Evolutionary conservation across 495 filamentous ascomycete genomes (phyloP), one percentile per base, ranked within the genome.

Genomic region (Pseudevernia furfuracea): DNA sequence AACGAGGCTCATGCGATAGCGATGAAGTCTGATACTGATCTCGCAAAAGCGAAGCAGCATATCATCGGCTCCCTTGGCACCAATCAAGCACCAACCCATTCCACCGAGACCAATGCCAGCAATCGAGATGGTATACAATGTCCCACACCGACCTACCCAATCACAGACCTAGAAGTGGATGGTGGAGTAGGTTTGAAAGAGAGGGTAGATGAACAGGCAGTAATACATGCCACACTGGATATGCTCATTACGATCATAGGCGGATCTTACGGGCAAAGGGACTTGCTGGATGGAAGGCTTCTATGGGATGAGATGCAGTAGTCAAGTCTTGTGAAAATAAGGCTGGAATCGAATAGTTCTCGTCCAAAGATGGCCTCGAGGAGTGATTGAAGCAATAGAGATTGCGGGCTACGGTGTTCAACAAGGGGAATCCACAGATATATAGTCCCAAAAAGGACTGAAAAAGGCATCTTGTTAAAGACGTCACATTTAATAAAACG

Each of bases 211-310:
- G 39, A 61, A 15, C 37, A 52, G 30, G 46, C 32, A 25, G 11
- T 2, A 19, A 61, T 58, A 11, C 73, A 75, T 59, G 75, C 76
- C 30, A 87, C 88, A 61, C 79, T 96, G 10, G 93, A 96, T 72
- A 96, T 96, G 89, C 89, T 96, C 63, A 80, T 98, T 60, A 92
- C 89, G 0, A 80, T 98, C 36, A 87, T 89, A 46, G 94, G 91
- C 67, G 91, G 96, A 75, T 85, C 88, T 69, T 98, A 89, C 74
- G 92, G 94, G 4, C 94, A 98, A 77, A 80, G 86, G 62, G 94
- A 98, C 74, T 76, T 98, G 41, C 76, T 97, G 57, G 84, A 86
- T 69, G 86, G 85, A 59, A 80, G 91, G 49, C 81, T 88, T 55
- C 37, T 78, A 6, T 83, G 81, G 80, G 65, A 64, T 58, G 62